Percentiles rank a stretch among this genome's conserved stretches.
phyloP scores from a whole-genome alignment of 1,284 basidiomycete species.

The Erythrobasidium hasegawianum region DNA sequence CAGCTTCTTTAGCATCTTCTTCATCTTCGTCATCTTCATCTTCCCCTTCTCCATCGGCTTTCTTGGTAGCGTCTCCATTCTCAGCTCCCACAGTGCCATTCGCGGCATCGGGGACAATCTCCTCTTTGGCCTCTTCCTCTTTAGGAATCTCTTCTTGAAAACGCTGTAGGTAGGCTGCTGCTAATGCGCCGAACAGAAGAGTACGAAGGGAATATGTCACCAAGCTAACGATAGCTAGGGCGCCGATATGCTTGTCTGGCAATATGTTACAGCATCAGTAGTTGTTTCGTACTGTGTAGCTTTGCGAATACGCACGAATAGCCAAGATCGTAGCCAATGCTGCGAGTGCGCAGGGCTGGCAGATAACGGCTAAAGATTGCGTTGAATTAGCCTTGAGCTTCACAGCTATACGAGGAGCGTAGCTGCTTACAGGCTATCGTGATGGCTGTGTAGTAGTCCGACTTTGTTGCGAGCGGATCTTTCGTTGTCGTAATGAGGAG shows the following conservation, averaged over 20 bases:
- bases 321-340: background rate
- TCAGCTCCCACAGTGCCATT: background rate
- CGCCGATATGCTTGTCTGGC: background rate
- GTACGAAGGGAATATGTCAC: background rate
- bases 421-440: background rate
- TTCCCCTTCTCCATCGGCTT: background rate
- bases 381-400: background rate
- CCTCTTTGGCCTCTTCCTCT: background rate
- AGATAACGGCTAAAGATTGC: background rate
- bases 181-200: background rate
- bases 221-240: background rate
- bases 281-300: no score
- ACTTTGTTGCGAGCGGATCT: background rate
- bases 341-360: background rate
- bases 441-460: background rate
- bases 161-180: background rate
- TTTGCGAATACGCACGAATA: background rate
- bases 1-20: constrained; percentile 11
- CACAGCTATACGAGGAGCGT: background rate
- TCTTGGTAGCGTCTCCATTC: background rate
- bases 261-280: background rate
- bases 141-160: background rate
- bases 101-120: background rate
- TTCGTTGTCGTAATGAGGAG: background rate
- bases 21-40: constrained; percentile 15